Evolutionary conservation across 2,329 filamentous ascomycete species (phyloP).

Genomic region (Venturia pyrina): DNA sequence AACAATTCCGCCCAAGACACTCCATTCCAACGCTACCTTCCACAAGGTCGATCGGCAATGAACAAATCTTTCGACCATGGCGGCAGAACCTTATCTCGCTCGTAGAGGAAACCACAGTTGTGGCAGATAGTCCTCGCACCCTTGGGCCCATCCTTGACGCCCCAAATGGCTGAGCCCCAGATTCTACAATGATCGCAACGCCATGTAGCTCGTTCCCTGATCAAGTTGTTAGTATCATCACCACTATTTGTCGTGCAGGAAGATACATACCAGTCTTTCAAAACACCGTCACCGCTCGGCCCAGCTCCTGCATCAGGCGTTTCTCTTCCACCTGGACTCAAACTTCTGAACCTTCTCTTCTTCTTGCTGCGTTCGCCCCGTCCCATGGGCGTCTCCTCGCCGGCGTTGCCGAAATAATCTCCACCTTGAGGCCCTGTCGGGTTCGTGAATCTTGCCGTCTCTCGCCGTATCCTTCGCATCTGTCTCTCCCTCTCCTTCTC

Average conservation of each 20-base stretch:
- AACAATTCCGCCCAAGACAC: neutral
- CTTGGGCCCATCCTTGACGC: conserved; percentile 79
- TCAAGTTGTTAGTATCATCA: conserved; percentile 17
- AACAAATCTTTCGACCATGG: conserved; percentile 59
- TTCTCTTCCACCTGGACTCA: conserved; percentile 72
- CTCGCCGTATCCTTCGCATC: conserved; percentile 72
- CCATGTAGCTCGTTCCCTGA: conserved; percentile 69
- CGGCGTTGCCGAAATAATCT: conserved; percentile 52
- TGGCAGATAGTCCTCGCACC: conserved; percentile 84
- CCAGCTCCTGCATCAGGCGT: conserved; percentile 69
- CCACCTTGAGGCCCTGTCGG: conserved; percentile 31
- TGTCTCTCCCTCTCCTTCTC: conserved; percentile 91
- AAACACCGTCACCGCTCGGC: conserved; percentile 55
- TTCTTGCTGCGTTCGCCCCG: conserved; percentile 89
- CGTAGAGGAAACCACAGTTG: conserved; percentile 84
- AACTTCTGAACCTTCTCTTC: conserved; percentile 81
- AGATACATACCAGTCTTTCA: conserved; percentile 31
- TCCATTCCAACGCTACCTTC: neutral
- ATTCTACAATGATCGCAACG: conserved; percentile 79
- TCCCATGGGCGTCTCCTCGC: conserved; percentile 71
- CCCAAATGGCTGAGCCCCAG: conserved; percentile 88
- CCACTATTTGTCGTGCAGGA: neutral
- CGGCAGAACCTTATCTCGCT: conserved; percentile 75
- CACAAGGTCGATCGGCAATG: neutral
- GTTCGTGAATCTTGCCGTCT: conserved; percentile 83